Percentiles rank a stretch among this genome's conserved stretches.
Conservation (phyloP, 257 asterid genomes). For the Lycium barbarum region DNA sequence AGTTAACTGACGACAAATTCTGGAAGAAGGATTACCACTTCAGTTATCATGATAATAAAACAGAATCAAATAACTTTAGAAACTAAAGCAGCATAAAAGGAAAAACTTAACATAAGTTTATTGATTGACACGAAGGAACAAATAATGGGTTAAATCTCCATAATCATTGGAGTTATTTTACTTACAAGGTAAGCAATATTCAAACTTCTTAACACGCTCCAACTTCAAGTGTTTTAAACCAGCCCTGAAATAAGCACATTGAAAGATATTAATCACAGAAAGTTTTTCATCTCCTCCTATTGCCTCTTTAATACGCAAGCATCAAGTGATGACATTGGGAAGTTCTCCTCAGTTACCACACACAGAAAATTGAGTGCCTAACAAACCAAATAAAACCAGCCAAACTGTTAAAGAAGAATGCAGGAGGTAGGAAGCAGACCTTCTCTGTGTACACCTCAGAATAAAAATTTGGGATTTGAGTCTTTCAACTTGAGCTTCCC, state of each 20-base stretch:
- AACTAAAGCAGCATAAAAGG: slow-evolving; percentile 10
- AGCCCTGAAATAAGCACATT: slow-evolving; percentile 62
- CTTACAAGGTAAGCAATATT: slow-evolving; percentile 96
- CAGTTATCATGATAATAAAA: neutral
- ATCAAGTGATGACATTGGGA: slow-evolving; percentile 5
- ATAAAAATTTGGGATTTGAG: slow-evolving; percentile 85
- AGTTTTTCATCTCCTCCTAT: neutral
- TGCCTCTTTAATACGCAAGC: neutral
- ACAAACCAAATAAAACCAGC: neutral
- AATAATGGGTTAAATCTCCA: neutral
- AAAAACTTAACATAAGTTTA: neutral
- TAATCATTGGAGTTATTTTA: slow-evolving; percentile 28
- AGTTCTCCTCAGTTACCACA: neutral
- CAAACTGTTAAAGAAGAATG: slow-evolving; percentile 6
- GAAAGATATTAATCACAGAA: slow-evolving; percentile 26
- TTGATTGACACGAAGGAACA: slow-evolving; percentile 25
- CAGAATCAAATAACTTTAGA: slow-evolving; percentile 2
- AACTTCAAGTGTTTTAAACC: slow-evolving; percentile 81
- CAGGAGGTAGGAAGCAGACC: slow-evolving; percentile 50
- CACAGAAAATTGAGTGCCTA: slow-evolving; percentile 12
- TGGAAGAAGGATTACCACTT: neutral
- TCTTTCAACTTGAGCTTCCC: slow-evolving; percentile 94
- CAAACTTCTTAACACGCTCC: slow-evolving; percentile 85
- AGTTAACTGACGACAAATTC: neutral
- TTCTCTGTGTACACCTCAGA: slow-evolving; percentile 85